These are phyloP conservation scores for Teunomyces kruisii DNA, from an alignment of 805 yeast genomes.

Conservation along the genomic window DNA sequence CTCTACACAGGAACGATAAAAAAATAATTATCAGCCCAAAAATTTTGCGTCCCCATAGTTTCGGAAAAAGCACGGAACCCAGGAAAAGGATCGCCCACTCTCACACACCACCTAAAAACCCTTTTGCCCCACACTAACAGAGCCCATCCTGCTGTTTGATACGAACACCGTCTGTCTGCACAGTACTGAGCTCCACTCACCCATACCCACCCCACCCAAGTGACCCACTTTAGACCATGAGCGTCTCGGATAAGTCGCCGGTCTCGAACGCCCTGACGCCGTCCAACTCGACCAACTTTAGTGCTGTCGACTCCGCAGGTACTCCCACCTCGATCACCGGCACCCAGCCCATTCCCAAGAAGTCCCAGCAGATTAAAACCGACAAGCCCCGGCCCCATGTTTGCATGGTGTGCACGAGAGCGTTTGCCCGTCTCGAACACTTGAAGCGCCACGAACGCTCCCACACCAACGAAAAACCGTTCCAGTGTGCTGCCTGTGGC, in stretches of 20 bases:
- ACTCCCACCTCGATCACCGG: slow-evolving; percentile 4
- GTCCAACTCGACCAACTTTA: slow-evolving; percentile 5
- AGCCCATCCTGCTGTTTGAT: background rate
- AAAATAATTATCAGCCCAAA: slow-evolving; percentile 4
- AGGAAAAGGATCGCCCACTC: slow-evolving; percentile 1
- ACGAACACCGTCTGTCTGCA: background rate
- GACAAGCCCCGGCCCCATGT: slow-evolving; percentile 94
- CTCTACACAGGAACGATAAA: slow-evolving; percentile 1
- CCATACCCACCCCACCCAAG: background rate
- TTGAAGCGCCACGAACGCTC: slow-evolving; percentile 88
- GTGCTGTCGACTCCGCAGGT: slow-evolving; percentile 2
- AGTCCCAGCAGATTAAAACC: slow-evolving; percentile 79
- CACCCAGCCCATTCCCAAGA: slow-evolving; percentile 77
- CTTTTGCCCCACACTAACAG: background rate
- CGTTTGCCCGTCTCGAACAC: slow-evolving; percentile 94
- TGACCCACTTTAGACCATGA: slow-evolving; percentile 6
- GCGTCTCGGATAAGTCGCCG: slow-evolving; percentile 12
- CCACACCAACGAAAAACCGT: slow-evolving; percentile 87
- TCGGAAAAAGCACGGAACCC: slow-evolving; percentile 4
- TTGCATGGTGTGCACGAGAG: slow-evolving; percentile 88
- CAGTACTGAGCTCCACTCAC: background rate
- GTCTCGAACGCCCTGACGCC: slow-evolving; percentile 11
- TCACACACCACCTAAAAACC: background rate
- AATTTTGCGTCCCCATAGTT: slow-evolving; percentile 4
- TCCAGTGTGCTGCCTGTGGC: slow-evolving; percentile 94